Conservation (phyloP, 2,329 filamentous ascomycete species). For the Talaromyces sp. region DNA sequence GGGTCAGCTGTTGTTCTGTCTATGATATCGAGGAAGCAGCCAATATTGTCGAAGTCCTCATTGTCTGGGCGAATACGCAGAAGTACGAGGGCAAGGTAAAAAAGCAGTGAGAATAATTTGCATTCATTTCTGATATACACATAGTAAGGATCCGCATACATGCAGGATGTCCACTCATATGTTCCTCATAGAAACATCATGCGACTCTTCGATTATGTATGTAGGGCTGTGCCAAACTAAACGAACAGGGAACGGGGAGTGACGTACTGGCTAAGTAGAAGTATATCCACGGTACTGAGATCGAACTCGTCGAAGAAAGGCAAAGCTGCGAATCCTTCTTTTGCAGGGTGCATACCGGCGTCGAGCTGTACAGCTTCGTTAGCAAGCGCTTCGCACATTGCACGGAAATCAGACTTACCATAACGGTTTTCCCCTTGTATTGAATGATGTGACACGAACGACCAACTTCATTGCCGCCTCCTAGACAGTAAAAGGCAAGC, state of each 20-base stretch:
- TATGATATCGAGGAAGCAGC: not conserved
- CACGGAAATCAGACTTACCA: slow-evolving; percentile 59
- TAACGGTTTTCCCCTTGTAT: slow-evolving; percentile 98
- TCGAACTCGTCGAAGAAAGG: slow-evolving; percentile 99
- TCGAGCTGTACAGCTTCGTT: slow-evolving; percentile 65
- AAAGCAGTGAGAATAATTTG: slow-evolving; percentile 22
- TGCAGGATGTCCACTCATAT: slow-evolving; percentile 1
- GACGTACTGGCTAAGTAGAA: slow-evolving; percentile 98
- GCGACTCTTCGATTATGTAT: not conserved
- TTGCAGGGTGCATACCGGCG: slow-evolving; percentile 93
- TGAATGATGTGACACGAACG: slow-evolving; percentile 96
- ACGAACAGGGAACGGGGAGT: slow-evolving; percentile 4
- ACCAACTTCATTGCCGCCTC: slow-evolving; percentile 95
- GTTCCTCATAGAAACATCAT: slow-evolving; percentile 20
- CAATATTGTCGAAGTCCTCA: not conserved
- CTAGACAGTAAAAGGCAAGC: slow-evolving; percentile 87
- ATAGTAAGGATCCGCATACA: slow-evolving; percentile 18
- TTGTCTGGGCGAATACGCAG: slow-evolving; percentile 22
- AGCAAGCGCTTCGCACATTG: not conserved
- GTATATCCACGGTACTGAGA: slow-evolving; percentile 91
- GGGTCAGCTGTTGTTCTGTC: slow-evolving; percentile 27
- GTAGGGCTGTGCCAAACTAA: not conserved
- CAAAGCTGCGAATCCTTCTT: slow-evolving; percentile 87
- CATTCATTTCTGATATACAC: slow-evolving; percentile 40
- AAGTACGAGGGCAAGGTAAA: slow-evolving; percentile 22